Evolutionary conservation across 805 yeast genomes (phyloP).

Genomic region (Hanseniaspora lachancei): DNA sequence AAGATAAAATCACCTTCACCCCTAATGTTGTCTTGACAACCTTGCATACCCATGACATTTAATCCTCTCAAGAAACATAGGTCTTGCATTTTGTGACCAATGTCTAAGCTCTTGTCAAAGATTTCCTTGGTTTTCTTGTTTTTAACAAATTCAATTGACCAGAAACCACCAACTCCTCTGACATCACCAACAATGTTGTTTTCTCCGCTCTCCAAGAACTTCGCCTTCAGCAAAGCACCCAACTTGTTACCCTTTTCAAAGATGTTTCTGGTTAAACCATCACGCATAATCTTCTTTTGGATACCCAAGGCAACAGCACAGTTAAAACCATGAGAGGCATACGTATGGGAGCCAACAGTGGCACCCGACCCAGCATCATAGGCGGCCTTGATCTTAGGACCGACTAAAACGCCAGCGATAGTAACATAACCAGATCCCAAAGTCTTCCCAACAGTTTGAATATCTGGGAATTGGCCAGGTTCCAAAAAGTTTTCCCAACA

Average conservation of each 20-base stretch:
- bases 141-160: slow-evolving; percentile 45
- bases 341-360: slow-evolving; percentile 39
- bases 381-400: slow-evolving; percentile 31
- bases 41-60: slow-evolving; percentile 35
- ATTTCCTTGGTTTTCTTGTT: slow-evolving; percentile 40
- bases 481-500: slow-evolving; percentile 36
- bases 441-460: slow-evolving; percentile 38
- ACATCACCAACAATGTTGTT: slow-evolving; percentile 41
- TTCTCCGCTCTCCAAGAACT: slow-evolving; percentile 21
- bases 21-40: slow-evolving; percentile 21
- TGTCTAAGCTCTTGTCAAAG: slow-evolving; percentile 29
- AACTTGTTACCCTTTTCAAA: slow-evolving; percentile 33
- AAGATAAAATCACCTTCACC: slow-evolving; percentile 34
- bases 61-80: slow-evolving; percentile 35
- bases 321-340: slow-evolving; percentile 37
- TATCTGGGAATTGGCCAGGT: slow-evolving; percentile 33
- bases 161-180: slow-evolving; percentile 51
- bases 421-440: slow-evolving; percentile 39
- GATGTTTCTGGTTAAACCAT: slow-evolving; percentile 32
- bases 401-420: slow-evolving; percentile 34
- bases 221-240: slow-evolving; percentile 29
- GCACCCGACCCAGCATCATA: slow-evolving; percentile 31
- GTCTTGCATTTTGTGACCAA: slow-evolving; percentile 28
- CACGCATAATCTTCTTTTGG: slow-evolving; percentile 30
- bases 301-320: slow-evolving; percentile 37